Evolutionary conservation across 768 basidiomycete species (phyloP).

Genomic region (Vararia minispora): DNA sequence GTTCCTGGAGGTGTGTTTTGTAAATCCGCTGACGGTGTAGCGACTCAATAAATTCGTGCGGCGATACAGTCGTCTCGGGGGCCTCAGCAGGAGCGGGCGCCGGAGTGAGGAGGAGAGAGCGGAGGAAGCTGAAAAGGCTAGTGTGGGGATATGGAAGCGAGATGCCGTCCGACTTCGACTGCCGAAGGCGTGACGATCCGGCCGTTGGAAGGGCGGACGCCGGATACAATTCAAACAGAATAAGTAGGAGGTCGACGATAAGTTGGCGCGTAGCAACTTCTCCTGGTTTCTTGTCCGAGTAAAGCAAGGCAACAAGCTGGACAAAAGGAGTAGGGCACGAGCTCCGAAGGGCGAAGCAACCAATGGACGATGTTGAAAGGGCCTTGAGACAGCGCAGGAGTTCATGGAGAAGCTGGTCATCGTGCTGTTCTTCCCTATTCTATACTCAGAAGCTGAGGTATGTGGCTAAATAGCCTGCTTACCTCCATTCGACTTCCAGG

Average conservation of each 20-base stretch:
- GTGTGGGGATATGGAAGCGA: conserved; percentile 62
- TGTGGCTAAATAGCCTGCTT: conserved; percentile 12
- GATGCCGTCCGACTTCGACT: conserved; percentile 15
- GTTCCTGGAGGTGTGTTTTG: conserved; percentile 72
- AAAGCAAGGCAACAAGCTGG: conserved; percentile 74
- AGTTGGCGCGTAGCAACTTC: conserved; percentile 85
- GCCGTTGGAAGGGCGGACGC: conserved; percentile 49
- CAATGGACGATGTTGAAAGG: conserved; percentile 78
- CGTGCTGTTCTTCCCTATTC: conserved; percentile 92
- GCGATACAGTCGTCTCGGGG: conserved; percentile 46
- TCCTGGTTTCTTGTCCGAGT: conserved; percentile 97
- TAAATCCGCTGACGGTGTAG: conserved; percentile 62
- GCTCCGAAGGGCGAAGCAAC: conserved; percentile 83
- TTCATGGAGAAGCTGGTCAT: conserved; percentile 89
- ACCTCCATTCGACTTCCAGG: conserved; percentile 96
- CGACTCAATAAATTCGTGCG: conserved; percentile 74
- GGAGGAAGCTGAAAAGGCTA: conserved; percentile 62
- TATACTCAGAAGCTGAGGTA: not conserved
- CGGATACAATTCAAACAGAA: conserved; percentile 86
- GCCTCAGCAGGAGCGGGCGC: conserved; percentile 56
- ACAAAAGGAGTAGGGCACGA: conserved; percentile 82
- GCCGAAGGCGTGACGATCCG: conserved; percentile 17
- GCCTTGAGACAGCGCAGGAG: conserved; percentile 91
- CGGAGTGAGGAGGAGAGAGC: conserved; percentile 62
- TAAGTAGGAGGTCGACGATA: conserved; percentile 78